Percentiles rank a stretch among this genome's conserved stretches.
Evolutionary conservation across 2,329 filamentous ascomycete species (phyloP).

Genomic region (Penicillium sp.): DNA sequence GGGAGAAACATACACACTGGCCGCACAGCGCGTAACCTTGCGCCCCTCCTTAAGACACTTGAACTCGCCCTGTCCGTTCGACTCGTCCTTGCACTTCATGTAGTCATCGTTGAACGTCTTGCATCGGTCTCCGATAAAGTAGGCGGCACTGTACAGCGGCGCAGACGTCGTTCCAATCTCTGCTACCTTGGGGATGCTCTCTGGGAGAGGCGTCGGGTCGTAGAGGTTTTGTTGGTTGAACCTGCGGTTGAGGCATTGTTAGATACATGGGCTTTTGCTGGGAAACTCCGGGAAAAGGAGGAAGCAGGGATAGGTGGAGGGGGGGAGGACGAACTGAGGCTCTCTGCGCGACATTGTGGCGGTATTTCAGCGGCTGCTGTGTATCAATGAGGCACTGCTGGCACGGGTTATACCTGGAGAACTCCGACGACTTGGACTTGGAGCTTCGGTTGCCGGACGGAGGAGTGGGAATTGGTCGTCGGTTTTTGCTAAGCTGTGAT

Average conservation of each 20-base stretch:
- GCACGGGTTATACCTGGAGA: conserved; percentile 1
- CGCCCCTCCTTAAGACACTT: conserved; percentile 96
- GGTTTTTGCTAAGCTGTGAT: conserved; percentile 41
- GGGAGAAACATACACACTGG: conserved; percentile 78
- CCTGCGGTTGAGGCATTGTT: conserved; percentile 54
- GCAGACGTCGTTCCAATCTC: conserved; percentile 94
- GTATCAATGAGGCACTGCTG: conserved; percentile 13
- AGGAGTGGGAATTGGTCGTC: conserved; percentile 38
- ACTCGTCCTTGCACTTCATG: conserved; percentile 99
- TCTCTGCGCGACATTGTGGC: conserved; percentile 29
- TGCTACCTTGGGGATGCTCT: conserved; percentile 87
- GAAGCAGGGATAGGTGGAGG: conserved; percentile 23
- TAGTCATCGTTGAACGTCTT: conserved; percentile 97
- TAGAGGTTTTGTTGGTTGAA: conserved; percentile 94
- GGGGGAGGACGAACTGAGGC: conserved; percentile 23
- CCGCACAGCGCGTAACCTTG: conserved; percentile 94
- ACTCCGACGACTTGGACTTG: not conserved
- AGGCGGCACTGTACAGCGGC: conserved; percentile 87
- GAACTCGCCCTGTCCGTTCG: conserved; percentile 86
- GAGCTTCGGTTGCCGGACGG: conserved; percentile 24
- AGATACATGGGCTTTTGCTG: not conserved
- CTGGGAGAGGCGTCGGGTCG: conserved; percentile 94
- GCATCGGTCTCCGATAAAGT: conserved; percentile 97
- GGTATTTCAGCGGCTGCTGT: conserved; percentile 2
- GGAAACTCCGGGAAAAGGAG: conserved; percentile 7